Base-by-base conservation (phyloP, 768 basidiomycete genomes). In the Kwoniella dejecticola region DNA sequence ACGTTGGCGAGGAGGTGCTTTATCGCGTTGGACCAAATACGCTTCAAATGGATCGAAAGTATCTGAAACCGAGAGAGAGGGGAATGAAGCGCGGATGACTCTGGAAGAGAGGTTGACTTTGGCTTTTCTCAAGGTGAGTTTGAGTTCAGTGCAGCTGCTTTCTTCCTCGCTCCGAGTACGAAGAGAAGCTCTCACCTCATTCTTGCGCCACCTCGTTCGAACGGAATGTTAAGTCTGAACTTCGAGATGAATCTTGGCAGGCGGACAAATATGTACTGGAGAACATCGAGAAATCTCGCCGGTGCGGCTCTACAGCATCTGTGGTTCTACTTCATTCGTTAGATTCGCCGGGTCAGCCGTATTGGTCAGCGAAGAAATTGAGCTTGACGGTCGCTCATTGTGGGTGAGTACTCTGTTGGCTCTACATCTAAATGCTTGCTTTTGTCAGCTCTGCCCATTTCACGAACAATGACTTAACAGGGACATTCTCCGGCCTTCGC, bases 371-470 rank as follows among this genome's bases (percentile, higher is more conserved):
- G 1, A 74, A 87, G 57, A 84, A 81, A 64, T 76, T 97, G 19
- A 85, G 87, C 2, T 80, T 98, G 57, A 95, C 91, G 2, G 86
- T 97, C 27, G 93, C 91, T 12, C 96, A 99, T 78, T 89, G 89
- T 69, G 95, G 93, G 92, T 91, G 64, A 62, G 84, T 67, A 40
- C 36, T 38, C 36, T 38, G 36, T 38, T 38, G 8, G n/a, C n/a
- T n/a, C n/a, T n/a, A n/a, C n/a, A n/a, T n/a, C n/a, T n/a, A n/a
- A n/a, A n/a, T n/a, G n/a, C n/a, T n/a, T n/a, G n/a, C n/a, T n/a
- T n/a, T n/a, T n/a, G n/a, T n/a, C n/a, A n/a, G n/a, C n/a, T n/a
- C n/a, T n/a, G n/a, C 33, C 33, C 33, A 36, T 36, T 36, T 36
- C 15, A n/a, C n/a, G n/a, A n/a, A n/a, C n/a, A n/a, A n/a, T n/a